Percentiles rank a stretch among this genome's conserved stretches.
Evolutionary conservation across 2,329 filamentous ascomycete genomes (phyloP).

Genomic region (Phialemoniopsis sp.): DNA sequence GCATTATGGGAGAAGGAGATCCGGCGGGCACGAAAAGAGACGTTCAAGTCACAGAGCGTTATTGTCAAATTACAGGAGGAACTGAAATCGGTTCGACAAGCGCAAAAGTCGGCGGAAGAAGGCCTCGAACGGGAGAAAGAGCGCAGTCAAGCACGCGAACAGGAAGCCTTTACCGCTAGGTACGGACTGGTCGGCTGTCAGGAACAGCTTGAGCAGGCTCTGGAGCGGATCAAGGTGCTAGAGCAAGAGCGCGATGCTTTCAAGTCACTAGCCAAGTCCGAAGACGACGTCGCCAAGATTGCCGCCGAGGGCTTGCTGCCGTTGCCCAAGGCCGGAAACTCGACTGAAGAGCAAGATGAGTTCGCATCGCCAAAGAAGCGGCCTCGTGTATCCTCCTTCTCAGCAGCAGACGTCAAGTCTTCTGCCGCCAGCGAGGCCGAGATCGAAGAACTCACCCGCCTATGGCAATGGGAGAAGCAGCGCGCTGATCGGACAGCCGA

Average conservation of each 20-base stretch:
- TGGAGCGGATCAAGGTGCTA: slow-evolving; percentile 58
- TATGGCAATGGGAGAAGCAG: slow-evolving; percentile 54
- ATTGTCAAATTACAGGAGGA: slow-evolving; percentile 72
- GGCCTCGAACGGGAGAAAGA: slow-evolving; percentile 60
- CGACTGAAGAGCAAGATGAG: slow-evolving; percentile 49
- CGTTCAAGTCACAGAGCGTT: slow-evolving; percentile 68
- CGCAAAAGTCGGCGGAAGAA: slow-evolving; percentile 52
- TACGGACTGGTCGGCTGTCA: slow-evolving; percentile 62
- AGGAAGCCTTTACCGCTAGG: slow-evolving; percentile 65
- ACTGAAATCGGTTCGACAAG: slow-evolving; percentile 56
- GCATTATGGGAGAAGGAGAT: slow-evolving; percentile 72
- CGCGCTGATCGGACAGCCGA: slow-evolving; percentile 67
- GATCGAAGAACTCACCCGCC: slow-evolving; percentile 49
- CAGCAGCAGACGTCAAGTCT: slow-evolving; percentile 45
- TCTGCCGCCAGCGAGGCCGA: slow-evolving; percentile 54
- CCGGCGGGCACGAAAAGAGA: slow-evolving; percentile 64
- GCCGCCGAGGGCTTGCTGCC: slow-evolving; percentile 69
- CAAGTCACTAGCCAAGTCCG: slow-evolving; percentile 67
- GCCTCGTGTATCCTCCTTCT: slow-evolving; percentile 38
- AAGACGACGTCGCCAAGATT: slow-evolving; percentile 64
- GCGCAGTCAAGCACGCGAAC: slow-evolving; percentile 56
- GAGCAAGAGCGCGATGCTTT: slow-evolving; percentile 74
- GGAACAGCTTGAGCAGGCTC: slow-evolving; percentile 62
- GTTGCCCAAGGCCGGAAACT: slow-evolving; percentile 44
- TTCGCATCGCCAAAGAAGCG: slow-evolving; percentile 57